Evolutionary conservation across 2,329 filamentous ascomycete genomes (phyloP), one percentile per base, ranked within the genome.

Genomic region (Cladosporium colombiae): DNA sequence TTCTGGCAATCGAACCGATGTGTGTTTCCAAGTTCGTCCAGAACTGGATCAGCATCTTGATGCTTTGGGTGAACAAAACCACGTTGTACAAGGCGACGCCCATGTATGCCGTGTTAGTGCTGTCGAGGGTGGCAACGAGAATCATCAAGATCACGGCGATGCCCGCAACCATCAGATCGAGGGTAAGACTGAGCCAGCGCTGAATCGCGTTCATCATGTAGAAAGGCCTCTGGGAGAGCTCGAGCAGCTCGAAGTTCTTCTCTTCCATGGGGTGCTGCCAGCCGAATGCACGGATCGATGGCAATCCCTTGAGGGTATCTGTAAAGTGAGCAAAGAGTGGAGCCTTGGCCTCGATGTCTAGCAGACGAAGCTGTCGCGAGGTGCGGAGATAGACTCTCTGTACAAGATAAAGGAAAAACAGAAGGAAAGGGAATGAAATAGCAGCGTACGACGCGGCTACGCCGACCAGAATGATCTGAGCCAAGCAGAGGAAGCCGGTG

Each of bases 11-110:
- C 11, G 85, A 85, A 8, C 86, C 86, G 53, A 88, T 81, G 44
- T 82, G 81, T 0, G 85, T 88, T 69, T 88, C 86, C 18, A 88
- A 75, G 50, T 80, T 79, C 0, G 85, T 87, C 85, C 85, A 88
- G 55, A 79, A 81, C 0, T 79, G 73, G 8, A 85, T 78, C n/a
- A 85, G 73, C 11, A 81, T 72, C 65, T 82, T 83, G 66, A 87
- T 78, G 61, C 78, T 81, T 52, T 82, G 78, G 52, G 81, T 85
- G 73, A 87, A 85, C 25, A 80, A 74, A 29, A 87, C 81, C 40
- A 86, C 79, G 64, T 85, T 85, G 27, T 85, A 74, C 14, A 87
- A 73, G 0, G 83, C 83, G 8, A 86, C 78, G 65, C 84, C 85
- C 6, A 85, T 79, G 55, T 81, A 82, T 27, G 82, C 83, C 2